phyloP scores from a whole-genome alignment of 176 grass and related monocot genomes.

The Luzula sylvatica region DNA sequence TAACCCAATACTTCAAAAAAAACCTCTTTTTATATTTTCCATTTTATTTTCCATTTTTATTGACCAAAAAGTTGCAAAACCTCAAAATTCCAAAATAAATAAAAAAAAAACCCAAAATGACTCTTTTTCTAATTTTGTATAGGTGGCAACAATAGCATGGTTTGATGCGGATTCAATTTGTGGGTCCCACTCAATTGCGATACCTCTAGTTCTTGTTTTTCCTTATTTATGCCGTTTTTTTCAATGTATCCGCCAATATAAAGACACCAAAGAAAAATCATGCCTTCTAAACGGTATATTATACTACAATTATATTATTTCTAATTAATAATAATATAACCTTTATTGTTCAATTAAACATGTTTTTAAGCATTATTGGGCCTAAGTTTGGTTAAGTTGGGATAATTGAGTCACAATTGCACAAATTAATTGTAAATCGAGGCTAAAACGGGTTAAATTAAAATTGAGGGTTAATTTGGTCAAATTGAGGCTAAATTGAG shows the following conservation, averaged over 20 bases:
- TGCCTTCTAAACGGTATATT: constrained; percentile 86
- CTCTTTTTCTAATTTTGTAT: constrained; percentile 9
- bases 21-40: no score
- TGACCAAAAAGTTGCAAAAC: not conserved
- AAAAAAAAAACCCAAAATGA: not conserved
- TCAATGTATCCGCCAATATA: constrained; percentile 89
- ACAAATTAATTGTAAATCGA: no score
- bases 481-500: no score
- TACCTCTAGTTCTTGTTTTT: constrained; percentile 83
- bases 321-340: no score
- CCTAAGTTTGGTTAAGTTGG: no score
- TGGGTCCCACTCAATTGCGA: constrained; percentile 84
- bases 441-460: no score
- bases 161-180: constrained; percentile 97
- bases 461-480: no score
- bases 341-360: no score
- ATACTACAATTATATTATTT: constrained; percentile 9
- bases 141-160: constrained; percentile 98
- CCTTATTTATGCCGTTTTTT: constrained; percentile 94
- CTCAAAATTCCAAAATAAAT: not conserved
- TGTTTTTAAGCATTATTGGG: no score
- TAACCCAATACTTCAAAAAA: not conserved
- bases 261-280: constrained; percentile 86
- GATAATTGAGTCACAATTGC: no score
- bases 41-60: no score